These are phyloP conservation scores for Candida sojae DNA, from an alignment of 1,139 yeast genomes.

Conservation along the genomic window DNA sequence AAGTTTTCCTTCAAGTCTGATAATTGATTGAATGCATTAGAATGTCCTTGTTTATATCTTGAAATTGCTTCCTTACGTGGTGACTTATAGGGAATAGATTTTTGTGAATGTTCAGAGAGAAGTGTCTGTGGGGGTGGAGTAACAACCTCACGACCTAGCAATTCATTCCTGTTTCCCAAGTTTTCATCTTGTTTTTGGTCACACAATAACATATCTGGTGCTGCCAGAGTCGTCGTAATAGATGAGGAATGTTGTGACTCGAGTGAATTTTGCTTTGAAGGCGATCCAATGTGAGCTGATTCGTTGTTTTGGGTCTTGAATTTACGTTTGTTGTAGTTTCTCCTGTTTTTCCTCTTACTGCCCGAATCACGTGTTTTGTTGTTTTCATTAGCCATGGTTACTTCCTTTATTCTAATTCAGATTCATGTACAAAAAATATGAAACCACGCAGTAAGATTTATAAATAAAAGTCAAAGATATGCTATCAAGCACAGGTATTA, in stretches of 20 bases:
- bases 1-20: constrained; percentile 32
- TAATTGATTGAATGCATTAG: constrained; percentile 24
- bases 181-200: not conserved
- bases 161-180: not conserved
- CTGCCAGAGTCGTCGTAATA: not conserved
- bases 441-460: not conserved
- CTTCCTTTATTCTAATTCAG: not conserved
- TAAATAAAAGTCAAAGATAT: not conserved
- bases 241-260: not conserved
- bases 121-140: constrained; percentile 4
- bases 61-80: constrained; percentile 45
- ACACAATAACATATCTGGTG: not conserved
- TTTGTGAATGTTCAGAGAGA: not conserved
- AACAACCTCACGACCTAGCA: not conserved
- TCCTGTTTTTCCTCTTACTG: not conserved
- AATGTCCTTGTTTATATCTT: constrained; percentile 39
- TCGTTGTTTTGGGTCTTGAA: not conserved
- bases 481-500: not conserved
- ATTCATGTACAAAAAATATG: not conserved
- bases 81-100: constrained; percentile 7
- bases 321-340: not conserved
- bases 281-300: not conserved
- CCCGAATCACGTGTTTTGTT: not conserved
- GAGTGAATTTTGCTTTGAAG: not conserved
- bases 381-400: constrained; percentile 1